phyloP scores from a whole-genome alignment of 495 filamentous ascomycete species.

The Rhizodiscina lignyota region DNA sequence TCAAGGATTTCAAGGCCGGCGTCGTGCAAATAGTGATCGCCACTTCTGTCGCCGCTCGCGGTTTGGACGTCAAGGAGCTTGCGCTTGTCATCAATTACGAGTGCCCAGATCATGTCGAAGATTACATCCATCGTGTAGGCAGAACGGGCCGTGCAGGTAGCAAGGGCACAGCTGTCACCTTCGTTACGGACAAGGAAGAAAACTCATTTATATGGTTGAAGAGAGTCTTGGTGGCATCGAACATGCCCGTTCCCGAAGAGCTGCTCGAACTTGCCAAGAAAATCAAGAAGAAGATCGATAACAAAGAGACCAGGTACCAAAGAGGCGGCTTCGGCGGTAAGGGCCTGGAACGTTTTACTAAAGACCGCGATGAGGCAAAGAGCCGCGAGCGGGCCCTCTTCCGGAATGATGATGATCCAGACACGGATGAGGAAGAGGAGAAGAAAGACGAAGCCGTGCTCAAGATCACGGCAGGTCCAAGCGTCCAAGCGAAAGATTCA shows the following conservation, averaged over 20 bases:
- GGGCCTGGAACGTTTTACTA: slow-evolving; percentile 77
- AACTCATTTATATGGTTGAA: slow-evolving; percentile 78
- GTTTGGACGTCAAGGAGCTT: slow-evolving; percentile 90
- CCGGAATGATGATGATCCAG: slow-evolving; percentile 78
- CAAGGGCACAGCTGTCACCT: slow-evolving; percentile 86
- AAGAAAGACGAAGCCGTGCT: slow-evolving; percentile 32
- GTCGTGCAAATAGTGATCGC: slow-evolving; percentile 80
- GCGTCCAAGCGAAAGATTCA: slow-evolving; percentile 23
- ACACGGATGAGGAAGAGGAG: slow-evolving; percentile 60
- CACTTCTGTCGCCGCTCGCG: slow-evolving; percentile 90
- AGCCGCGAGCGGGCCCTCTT: slow-evolving; percentile 73
- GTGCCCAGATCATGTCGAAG: slow-evolving; percentile 88
- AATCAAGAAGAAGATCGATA: slow-evolving; percentile 57
- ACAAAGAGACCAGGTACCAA: slow-evolving; percentile 68
- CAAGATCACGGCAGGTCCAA: slow-evolving; percentile 20
- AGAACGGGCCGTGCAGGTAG: slow-evolving; percentile 92
- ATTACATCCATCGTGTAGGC: slow-evolving; percentile 93
- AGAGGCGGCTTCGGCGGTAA: slow-evolving; percentile 83
- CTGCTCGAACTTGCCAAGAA: slow-evolving; percentile 50
- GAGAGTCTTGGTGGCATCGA: slow-evolving; percentile 86
- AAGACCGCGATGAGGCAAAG: slow-evolving; percentile 72
- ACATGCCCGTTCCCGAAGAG: slow-evolving; percentile 59
- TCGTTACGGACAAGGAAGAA: slow-evolving; percentile 82
- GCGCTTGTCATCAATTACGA: slow-evolving; percentile 97
- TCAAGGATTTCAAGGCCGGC: slow-evolving; percentile 88